phyloP scores from a whole-genome alignment of 1,284 basidiomycete species.

The Cryptococcus floricola region DNA sequence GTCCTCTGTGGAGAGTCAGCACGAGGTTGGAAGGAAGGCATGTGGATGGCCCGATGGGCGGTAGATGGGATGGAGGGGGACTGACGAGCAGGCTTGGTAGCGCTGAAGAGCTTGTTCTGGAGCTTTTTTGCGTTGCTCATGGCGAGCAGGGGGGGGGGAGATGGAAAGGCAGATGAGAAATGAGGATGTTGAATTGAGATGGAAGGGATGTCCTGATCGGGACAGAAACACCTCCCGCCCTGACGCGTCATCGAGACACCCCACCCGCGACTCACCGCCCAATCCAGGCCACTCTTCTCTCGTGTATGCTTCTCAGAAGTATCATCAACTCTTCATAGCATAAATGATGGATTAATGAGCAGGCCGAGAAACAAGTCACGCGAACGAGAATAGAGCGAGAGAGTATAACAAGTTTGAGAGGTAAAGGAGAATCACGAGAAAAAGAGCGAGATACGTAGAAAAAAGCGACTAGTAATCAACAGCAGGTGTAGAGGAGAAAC shows the following conservation, averaged over 20 bases:
- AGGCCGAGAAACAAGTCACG: not conserved
- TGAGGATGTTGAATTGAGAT: not conserved
- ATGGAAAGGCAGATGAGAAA: not conserved
- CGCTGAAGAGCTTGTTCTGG: slow-evolving; percentile 70
- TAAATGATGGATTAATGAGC: not conserved
- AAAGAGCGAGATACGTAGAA: too few relatives aligned
- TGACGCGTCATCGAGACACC: too few relatives aligned
- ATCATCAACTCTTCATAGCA: too few relatives aligned
- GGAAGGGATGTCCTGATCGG: not conserved
- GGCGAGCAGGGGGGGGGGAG: not conserved
- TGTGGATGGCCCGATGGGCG: not conserved
- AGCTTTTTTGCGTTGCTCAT: slow-evolving; percentile 58
- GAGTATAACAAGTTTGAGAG: not conserved
- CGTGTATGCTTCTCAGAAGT: too few relatives aligned
- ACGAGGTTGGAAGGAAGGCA: not conserved
- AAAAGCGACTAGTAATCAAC: too few relatives aligned
- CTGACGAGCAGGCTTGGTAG: slow-evolving; percentile 3
- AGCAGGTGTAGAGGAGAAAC: too few relatives aligned
- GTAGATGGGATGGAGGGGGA: not conserved
- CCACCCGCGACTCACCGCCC: too few relatives aligned
- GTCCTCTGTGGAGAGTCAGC: not conserved
- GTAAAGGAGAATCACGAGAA: too few relatives aligned
- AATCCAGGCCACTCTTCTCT: too few relatives aligned
- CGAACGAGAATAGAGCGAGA: not conserved
- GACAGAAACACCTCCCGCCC: too few relatives aligned